phyloP scores from a whole-genome alignment of 1,139 yeast species.

The Casaregolazyma lundiana region DNA sequence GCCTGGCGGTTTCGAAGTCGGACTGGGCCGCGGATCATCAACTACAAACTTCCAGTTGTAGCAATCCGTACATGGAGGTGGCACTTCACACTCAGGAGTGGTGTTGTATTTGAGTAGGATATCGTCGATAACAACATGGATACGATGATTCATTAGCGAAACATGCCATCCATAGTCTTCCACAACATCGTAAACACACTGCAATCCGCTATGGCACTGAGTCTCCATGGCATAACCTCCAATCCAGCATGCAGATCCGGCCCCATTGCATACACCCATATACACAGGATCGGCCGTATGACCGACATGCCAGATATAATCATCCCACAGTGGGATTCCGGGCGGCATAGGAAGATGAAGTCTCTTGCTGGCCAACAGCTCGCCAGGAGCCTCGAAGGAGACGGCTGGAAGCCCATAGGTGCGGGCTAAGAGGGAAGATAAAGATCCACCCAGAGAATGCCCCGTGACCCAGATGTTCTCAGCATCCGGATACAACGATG shows the following conservation, averaged over 20 bases:
- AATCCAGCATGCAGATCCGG: constrained; percentile 80
- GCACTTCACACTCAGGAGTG: constrained; percentile 69
- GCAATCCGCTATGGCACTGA: constrained; percentile 86
- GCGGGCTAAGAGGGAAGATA: constrained; percentile 75
- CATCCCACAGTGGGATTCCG: constrained; percentile 72
- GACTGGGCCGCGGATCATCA: constrained; percentile 19
- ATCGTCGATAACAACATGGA: constrained; percentile 86
- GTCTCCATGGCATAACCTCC: constrained; percentile 99
- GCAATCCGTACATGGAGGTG: constrained; percentile 79
- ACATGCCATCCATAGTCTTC: constrained; percentile 90
- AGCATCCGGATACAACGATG: constrained; percentile 60
- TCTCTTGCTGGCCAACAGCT: constrained; percentile 72
- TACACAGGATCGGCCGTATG: constrained; percentile 96
- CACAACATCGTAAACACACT: constrained; percentile 87
- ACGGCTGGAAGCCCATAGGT: constrained; percentile 90
- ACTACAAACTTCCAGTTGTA: constrained; percentile 82
- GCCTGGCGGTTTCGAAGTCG: constrained; percentile 12
- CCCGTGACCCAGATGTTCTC: constrained; percentile 85
- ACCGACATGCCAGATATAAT: constrained; percentile 92
- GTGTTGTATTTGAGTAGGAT: constrained; percentile 66
- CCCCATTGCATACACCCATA: constrained; percentile 97
- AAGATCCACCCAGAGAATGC: constrained; percentile 91
- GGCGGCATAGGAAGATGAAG: constrained; percentile 92
- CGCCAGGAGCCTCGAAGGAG: constrained; percentile 93
- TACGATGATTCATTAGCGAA: constrained; percentile 80